Evolutionary conservation across 257 asterid genomes (phyloP).

Genomic region (Lycium ferocissimum): DNA sequence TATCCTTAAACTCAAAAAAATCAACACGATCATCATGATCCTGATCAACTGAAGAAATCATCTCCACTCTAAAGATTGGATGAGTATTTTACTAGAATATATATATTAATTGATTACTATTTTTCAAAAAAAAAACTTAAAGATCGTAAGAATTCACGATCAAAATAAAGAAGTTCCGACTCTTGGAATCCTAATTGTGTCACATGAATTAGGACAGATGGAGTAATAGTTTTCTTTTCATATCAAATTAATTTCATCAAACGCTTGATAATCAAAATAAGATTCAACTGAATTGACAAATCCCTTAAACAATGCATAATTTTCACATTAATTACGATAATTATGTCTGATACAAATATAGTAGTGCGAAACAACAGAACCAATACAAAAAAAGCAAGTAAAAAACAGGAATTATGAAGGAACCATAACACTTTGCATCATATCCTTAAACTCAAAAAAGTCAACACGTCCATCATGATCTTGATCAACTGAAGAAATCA

Average conservation of each 20-base stretch:
- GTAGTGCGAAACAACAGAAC: not conserved
- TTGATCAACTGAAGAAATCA: conserved; percentile 75
- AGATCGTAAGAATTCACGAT: too few relatives aligned
- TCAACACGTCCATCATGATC: conserved; percentile 77
- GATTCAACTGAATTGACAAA: not conserved
- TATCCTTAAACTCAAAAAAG: conserved; percentile 76
- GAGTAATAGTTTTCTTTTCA: too few relatives aligned
- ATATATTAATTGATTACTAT: too few relatives aligned
- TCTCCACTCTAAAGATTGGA: conserved; percentile 27
- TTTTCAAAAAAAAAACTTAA: too few relatives aligned
- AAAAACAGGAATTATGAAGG: conserved; percentile 33
- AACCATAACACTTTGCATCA: conserved; percentile 60
- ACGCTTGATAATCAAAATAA: too few relatives aligned
- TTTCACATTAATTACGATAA: not conserved
- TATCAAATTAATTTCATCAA: too few relatives aligned
- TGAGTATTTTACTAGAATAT: too few relatives aligned
- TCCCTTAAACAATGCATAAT: not conserved
- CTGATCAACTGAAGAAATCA: conserved; percentile 70
- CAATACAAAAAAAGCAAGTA: not conserved
- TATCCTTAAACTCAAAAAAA: conserved; percentile 69
- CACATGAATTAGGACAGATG: too few relatives aligned
- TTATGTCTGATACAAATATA: not conserved
- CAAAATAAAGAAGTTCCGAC: too few relatives aligned
- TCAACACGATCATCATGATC: conserved; percentile 73
- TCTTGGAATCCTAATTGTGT: too few relatives aligned